Evolutionary conservation across 2,329 filamentous ascomycete species (phyloP).

Genomic region (Decorospora gaudefroyi): DNA sequence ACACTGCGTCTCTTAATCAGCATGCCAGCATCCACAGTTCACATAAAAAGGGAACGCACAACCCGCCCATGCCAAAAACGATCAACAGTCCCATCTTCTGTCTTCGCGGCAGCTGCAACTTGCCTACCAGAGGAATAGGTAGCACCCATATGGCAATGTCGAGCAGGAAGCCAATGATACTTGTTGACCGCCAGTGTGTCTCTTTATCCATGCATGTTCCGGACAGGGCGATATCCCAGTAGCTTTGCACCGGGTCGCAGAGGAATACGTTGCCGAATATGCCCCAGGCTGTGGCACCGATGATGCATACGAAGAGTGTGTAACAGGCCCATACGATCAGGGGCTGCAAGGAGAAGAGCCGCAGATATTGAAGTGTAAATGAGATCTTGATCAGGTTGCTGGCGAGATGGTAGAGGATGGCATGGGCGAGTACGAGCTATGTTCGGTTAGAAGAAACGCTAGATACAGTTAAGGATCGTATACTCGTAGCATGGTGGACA

Average conservation of each 20-base stretch:
- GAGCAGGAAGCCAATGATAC: slow-evolving; percentile 35
- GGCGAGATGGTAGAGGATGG: slow-evolving; percentile 38
- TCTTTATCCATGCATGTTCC: slow-evolving; percentile 35
- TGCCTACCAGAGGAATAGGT: slow-evolving; percentile 37
- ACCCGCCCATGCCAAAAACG: slow-evolving; percentile 46
- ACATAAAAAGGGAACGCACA: slow-evolving; percentile 32
- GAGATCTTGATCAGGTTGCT: slow-evolving; percentile 42
- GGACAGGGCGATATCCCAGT: slow-evolving; percentile 26
- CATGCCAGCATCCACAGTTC: background rate
- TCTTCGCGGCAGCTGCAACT: slow-evolving; percentile 36
- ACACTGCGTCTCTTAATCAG: slow-evolving; percentile 22
- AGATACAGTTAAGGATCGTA: background rate
- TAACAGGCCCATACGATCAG: slow-evolving; percentile 21
- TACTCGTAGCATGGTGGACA: slow-evolving; percentile 21
- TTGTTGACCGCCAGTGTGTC: slow-evolving; percentile 32
- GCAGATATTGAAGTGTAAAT: slow-evolving; percentile 41
- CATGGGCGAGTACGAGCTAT: slow-evolving; percentile 40
- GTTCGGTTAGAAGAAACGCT: slow-evolving; percentile 1
- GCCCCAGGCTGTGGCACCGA: slow-evolving; percentile 32
- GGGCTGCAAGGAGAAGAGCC: slow-evolving; percentile 26
- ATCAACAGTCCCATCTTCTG: slow-evolving; percentile 41
- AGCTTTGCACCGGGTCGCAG: slow-evolving; percentile 33
- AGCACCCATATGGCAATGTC: slow-evolving; percentile 41
- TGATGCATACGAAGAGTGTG: slow-evolving; percentile 21
- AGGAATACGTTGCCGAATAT: slow-evolving; percentile 38